Percentiles rank a stretch among this genome's conserved stretches.
Conservation (phyloP, 179 eudicot species). For the Silene vulgaris region DNA sequence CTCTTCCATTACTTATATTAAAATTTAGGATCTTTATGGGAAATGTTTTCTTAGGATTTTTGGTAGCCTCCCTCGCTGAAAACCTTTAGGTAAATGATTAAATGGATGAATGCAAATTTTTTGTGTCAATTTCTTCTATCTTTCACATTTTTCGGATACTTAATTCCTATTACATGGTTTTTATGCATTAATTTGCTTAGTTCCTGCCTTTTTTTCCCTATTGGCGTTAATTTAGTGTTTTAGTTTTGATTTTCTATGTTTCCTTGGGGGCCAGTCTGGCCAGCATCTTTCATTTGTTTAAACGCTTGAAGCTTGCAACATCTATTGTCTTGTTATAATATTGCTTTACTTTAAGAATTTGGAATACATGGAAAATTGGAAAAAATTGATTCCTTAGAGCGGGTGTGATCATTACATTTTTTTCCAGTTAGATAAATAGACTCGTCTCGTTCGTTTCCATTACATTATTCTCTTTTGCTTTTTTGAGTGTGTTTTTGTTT, state of each 20-base stretch:
- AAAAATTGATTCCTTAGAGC: too few relatives aligned
- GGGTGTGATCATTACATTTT: too few relatives aligned
- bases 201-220: neutral
- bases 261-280: neutral
- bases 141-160: neutral
- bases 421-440: too few relatives aligned
- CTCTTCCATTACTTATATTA: neutral
- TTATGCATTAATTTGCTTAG: neutral
- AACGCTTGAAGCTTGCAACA: neutral
- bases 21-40: neutral
- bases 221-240: neutral
- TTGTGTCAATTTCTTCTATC: neutral
- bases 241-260: neutral
- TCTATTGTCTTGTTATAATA: conserved; percentile 8
- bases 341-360: neutral
- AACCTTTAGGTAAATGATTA: neutral
- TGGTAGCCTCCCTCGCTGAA: neutral
- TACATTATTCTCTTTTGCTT: too few relatives aligned
- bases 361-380: too few relatives aligned
- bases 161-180: neutral
- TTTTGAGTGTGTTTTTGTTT: too few relatives aligned
- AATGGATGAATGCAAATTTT: neutral
- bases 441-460: too few relatives aligned
- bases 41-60: neutral
- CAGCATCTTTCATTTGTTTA: conserved; percentile 2